Evolutionary conservation across 2,329 filamentous ascomycete species (phyloP).

Genomic region (Phialophora expanda): DNA sequence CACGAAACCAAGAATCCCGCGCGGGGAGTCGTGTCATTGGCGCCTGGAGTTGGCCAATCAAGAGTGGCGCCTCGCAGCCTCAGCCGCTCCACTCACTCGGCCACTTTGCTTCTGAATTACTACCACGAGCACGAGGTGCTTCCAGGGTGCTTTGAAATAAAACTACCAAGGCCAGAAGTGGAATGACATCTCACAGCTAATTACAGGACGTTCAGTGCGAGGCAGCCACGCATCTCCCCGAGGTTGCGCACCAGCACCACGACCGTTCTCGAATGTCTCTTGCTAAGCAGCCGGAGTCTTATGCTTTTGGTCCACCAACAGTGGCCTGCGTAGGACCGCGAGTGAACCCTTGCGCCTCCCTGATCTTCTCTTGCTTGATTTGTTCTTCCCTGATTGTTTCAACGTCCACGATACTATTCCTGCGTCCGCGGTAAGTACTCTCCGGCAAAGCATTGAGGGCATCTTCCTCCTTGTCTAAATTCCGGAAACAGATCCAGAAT

Average conservation of each 20-base stretch:
- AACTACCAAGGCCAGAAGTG: background rate
- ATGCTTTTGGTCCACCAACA: background rate
- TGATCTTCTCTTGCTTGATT: constrained; percentile 20
- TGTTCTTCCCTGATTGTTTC: constrained; percentile 12
- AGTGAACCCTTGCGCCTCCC: constrained; percentile 16
- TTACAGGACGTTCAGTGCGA: background rate
- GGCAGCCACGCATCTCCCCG: background rate
- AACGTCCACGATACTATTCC: constrained; percentile 18
- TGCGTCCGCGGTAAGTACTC: constrained; percentile 22
- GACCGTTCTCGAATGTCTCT: background rate
- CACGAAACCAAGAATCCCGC: background rate
- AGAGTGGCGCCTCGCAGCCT: background rate
- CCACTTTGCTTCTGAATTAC: background rate
- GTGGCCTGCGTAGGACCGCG: background rate
- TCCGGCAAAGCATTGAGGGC: constrained; percentile 57
- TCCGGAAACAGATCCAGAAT: constrained; percentile 71
- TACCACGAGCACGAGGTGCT: too few relatives aligned
- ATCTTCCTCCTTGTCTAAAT: constrained; percentile 71
- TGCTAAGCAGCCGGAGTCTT: background rate
- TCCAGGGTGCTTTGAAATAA: background rate
- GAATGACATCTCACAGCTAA: background rate
- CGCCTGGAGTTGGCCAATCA: background rate
- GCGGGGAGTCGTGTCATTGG: constrained; percentile 4
- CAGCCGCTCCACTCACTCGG: background rate
- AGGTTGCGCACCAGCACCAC: background rate